A percentile compares a stretch with the other conserved stretches of the same genome.
Evolutionary conservation across 2,329 filamentous ascomycete genomes (phyloP).

Genomic region (Diaporthe eres): DNA sequence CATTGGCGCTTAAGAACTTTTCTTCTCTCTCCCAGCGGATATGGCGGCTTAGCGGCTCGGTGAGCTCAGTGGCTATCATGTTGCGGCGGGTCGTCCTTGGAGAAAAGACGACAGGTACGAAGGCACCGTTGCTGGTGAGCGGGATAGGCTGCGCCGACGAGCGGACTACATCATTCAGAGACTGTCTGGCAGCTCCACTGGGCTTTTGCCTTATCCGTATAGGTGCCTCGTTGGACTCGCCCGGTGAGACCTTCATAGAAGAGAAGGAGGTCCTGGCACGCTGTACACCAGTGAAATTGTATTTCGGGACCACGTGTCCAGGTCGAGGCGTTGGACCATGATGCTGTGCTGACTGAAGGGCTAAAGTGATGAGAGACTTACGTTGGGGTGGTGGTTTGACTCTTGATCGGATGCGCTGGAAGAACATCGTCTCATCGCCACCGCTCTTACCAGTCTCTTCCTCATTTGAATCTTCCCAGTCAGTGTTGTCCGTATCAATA

Average conservation of each 20-base stretch:
- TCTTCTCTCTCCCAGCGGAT: constrained; percentile 96
- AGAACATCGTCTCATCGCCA: constrained; percentile 83
- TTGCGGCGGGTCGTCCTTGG: constrained; percentile 93
- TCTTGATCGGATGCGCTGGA: constrained; percentile 91
- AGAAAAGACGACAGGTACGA: constrained; percentile 78
- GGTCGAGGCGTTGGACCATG: constrained; percentile 67
- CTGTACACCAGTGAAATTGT: constrained; percentile 73
- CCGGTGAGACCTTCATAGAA: constrained; percentile 63
- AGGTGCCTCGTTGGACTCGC: constrained; percentile 73
- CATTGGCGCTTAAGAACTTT: constrained; percentile 89
- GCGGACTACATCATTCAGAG: constrained; percentile 74
- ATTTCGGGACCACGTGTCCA: constrained; percentile 75
- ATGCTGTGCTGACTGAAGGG: constrained; percentile 84
- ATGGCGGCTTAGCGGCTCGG: constrained; percentile 90
- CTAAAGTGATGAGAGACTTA: constrained; percentile 89
- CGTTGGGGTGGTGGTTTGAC: constrained; percentile 83
- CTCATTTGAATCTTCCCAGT: constrained; percentile 74
- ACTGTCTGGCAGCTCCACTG: constrained; percentile 62
- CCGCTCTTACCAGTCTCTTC: constrained; percentile 88
- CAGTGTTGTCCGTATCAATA: constrained; percentile 79
- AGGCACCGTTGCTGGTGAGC: constrained; percentile 74
- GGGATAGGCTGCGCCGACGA: constrained; percentile 79
- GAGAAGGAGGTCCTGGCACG: constrained; percentile 68
- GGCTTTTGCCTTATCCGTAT: constrained; percentile 75
- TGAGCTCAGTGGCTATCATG: constrained; percentile 95